Base-by-base conservation (phyloP, 805 yeast species). In the Brettanomyces anomalus region DNA sequence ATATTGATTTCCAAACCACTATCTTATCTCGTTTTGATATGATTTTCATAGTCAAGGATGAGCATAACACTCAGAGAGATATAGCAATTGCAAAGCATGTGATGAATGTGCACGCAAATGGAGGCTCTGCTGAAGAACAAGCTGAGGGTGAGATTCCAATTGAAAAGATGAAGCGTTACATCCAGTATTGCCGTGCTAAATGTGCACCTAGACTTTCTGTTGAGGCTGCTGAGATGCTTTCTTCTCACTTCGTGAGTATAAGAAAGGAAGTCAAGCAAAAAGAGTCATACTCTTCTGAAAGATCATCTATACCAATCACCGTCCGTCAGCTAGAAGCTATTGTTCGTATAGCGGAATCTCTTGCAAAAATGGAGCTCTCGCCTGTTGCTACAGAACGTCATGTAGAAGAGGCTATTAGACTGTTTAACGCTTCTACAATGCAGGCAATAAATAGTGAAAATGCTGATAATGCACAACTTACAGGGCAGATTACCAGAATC, bases 311-410 rank as follows among this genome's bases (percentile, higher is more conserved):
- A 56, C 99, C 99, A 26, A 90, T 93, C 57, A 93, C 99, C 0
- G 79, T 93, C 37, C 88, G 99, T 72, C 99, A 93, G 68, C 72
- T 93, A 48, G 99, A 93, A 65, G 98, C 99, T 33, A 86, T 93
- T 53, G 79, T 93, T 39, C 89, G 99, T 68, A 93, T 93, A 43
- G 77, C 97, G 2, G 99, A 93, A 66, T 77, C 96, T 0, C 67
- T 93, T 44, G 98, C 98, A 6, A 93, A 93, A 62, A 61, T 93
- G 45, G 80, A 81, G 44, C 67, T 93, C 43, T 72, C 82, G 13
- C 90, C 97, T 1, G 72, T 87, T 15, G 97, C 96, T 3, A 74
- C 78, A 7, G 93, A 79, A 53, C 81, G 77, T 49, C 97, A 93
- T 58, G 98, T 93, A 24, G 90, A 86, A 54, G 98, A 93, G 60